Conservation (phyloP, 2,329 filamentous ascomycete species). For the Peltaster fructicola region DNA sequence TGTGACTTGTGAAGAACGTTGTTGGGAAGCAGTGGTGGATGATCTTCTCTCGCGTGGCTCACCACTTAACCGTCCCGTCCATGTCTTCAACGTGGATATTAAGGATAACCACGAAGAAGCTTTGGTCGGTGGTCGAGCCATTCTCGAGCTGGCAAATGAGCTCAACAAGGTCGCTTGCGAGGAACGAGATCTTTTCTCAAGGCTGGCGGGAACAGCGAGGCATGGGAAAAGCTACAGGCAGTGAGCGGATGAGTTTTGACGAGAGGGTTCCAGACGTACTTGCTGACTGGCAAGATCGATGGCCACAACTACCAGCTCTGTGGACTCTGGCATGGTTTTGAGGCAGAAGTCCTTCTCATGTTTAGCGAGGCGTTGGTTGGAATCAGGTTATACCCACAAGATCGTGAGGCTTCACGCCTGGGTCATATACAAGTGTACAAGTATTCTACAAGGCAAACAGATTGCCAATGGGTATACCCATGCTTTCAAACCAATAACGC, state of each 20-base stretch:
- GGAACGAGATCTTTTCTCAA: too few relatives aligned
- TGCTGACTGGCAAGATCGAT: constrained; percentile 83
- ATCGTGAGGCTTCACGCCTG: too few relatives aligned
- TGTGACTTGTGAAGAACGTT: constrained; percentile 93
- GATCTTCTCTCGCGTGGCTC: constrained; percentile 75
- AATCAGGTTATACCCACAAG: too few relatives aligned
- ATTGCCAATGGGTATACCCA: constrained; percentile 64
- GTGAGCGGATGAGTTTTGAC: constrained; percentile 64
- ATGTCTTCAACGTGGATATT: constrained; percentile 97
- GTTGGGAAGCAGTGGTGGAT: constrained; percentile 94
- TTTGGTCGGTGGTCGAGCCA: constrained; percentile 72
- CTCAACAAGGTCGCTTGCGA: constrained; percentile 65
- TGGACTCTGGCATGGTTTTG: constrained; percentile 96
- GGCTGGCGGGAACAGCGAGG: too few relatives aligned
- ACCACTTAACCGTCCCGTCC: constrained; percentile 78
- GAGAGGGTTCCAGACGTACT: constrained; percentile 84
- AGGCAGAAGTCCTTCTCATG: constrained; percentile 1
- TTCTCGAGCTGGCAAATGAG: constrained; percentile 73
- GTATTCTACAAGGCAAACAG: constrained; percentile 41
- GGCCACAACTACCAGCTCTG: constrained; percentile 75
- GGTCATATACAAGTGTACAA: too few relatives aligned
- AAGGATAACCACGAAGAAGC: constrained; percentile 97
- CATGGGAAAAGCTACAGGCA: too few relatives aligned
- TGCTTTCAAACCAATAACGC: constrained; percentile 63
- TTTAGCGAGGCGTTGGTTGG: constrained; percentile 1